Conservation (phyloP, 441 rosid genomes). For the Codiaeum variegatum region DNA sequence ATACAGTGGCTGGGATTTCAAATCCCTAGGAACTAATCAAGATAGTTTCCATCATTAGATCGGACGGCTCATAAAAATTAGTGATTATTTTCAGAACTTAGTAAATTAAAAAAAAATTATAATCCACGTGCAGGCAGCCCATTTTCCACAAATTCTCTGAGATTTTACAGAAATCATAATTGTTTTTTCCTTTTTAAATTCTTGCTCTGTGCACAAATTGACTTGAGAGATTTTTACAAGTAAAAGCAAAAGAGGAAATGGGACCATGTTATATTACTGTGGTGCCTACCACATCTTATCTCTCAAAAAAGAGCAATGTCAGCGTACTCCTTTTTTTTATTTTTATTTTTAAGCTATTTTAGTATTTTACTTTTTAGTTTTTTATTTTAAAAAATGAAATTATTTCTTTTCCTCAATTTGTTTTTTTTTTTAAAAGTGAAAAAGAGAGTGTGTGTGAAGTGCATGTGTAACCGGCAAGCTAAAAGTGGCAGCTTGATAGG, state of each 20-base stretch:
- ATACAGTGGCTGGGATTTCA: background rate
- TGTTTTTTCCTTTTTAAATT: background rate
- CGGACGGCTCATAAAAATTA: background rate
- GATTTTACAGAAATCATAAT: background rate
- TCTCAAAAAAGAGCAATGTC: constrained; percentile 6
- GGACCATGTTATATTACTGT: background rate
- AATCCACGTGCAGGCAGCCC: constrained; percentile 13
- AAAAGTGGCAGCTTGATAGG: constrained; percentile 23
- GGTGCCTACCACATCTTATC: constrained; percentile 5
- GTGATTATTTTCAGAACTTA: too few relatives aligned
- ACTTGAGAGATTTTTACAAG: constrained; percentile 4
- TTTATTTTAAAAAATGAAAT: background rate
- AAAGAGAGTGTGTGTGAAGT: background rate
- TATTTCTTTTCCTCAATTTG: background rate
- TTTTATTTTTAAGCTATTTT: background rate
- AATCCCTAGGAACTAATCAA: background rate
- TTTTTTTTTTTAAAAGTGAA: background rate
- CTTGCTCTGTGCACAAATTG: constrained; percentile 6
- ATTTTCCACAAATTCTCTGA: constrained; percentile 15
- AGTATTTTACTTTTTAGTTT: background rate
- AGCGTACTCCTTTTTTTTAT: constrained; percentile 5
- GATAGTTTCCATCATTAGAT: background rate
- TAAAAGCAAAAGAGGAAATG: background rate
- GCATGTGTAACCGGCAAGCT: constrained; percentile 23
- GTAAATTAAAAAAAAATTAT: background rate